These are phyloP conservation scores for Vigna nakashimae DNA, from an alignment of 306 rosid species.

Conservation along the genomic window DNA sequence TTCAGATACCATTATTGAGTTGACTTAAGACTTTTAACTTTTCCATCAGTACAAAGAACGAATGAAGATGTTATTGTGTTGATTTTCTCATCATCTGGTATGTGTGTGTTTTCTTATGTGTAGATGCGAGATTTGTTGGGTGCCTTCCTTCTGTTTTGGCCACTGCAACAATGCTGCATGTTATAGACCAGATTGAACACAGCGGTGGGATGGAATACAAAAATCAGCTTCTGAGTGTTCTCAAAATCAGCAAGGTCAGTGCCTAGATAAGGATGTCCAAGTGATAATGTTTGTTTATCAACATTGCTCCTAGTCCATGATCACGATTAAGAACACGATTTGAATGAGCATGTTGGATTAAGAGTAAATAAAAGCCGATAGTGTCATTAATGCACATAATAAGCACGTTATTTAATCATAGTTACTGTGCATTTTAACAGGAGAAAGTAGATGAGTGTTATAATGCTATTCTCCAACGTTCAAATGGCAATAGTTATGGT, in stretches of 20 bases:
- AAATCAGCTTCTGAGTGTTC: constrained; percentile 74
- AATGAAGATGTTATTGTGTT: not conserved
- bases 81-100: constrained; percentile 27
- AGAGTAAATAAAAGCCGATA: constrained; percentile 23
- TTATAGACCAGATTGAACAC: constrained; percentile 74
- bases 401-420: constrained; percentile 36
- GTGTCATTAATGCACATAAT: constrained; percentile 33
- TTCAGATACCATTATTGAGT: constrained; percentile 30
- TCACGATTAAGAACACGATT: not conserved
- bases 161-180: constrained; percentile 83
- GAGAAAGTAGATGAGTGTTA: constrained; percentile 83
- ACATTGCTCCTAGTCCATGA: not conserved
- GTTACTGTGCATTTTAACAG: constrained; percentile 51
- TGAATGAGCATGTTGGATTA: constrained; percentile 21
- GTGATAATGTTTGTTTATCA: not conserved
- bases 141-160: constrained; percentile 93
- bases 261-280: not conserved
- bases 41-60: constrained; percentile 35
- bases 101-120: constrained; percentile 26
- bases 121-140: constrained; percentile 85
- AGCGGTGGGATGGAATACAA: constrained; percentile 62
- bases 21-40: constrained; percentile 6
- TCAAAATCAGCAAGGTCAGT: constrained; percentile 74
- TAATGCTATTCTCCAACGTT: constrained; percentile 52
- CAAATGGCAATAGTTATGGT: constrained; percentile 39